Evolutionary conservation across 2,329 filamentous ascomycete species (phyloP).

Genomic region (Botrytis fabae): DNA sequence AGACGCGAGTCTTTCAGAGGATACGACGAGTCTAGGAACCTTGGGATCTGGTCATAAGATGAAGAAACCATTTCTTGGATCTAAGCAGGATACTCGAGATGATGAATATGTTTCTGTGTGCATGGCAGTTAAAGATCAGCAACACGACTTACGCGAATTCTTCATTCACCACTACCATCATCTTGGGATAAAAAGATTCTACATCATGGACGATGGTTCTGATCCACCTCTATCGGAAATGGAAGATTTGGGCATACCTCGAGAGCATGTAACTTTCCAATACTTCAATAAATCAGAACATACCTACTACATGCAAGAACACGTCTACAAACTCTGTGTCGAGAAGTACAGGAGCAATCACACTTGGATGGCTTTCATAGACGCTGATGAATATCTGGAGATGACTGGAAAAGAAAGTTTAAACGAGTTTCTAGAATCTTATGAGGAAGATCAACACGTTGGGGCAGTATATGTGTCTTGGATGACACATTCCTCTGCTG

Average conservation of each 20-base stretch:
- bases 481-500: constrained; percentile 40
- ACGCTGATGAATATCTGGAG: constrained; percentile 41
- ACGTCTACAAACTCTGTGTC: constrained; percentile 32
- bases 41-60: neutral
- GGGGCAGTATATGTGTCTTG: constrained; percentile 41
- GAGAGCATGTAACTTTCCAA: constrained; percentile 30
- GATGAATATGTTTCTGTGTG: constrained; percentile 37
- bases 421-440: constrained; percentile 35
- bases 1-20: neutral
- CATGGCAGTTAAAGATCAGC: constrained; percentile 34
- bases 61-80: constrained; percentile 18
- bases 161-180: constrained; percentile 39
- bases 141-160: constrained; percentile 34
- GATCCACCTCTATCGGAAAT: constrained; percentile 30
- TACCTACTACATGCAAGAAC: constrained; percentile 26
- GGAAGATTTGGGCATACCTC: constrained; percentile 30
- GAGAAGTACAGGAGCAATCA: constrained; percentile 34
- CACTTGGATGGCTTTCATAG: constrained; percentile 42
- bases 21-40: neutral
- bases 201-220: constrained; percentile 39
- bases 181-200: constrained; percentile 34
- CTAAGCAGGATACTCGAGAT: constrained; percentile 15
- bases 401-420: constrained; percentile 34
- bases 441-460: constrained; percentile 32
- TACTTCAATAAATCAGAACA: constrained; percentile 27